phyloP scores from a whole-genome alignment of 805 yeast species.

The Naumovozyma baii region DNA sequence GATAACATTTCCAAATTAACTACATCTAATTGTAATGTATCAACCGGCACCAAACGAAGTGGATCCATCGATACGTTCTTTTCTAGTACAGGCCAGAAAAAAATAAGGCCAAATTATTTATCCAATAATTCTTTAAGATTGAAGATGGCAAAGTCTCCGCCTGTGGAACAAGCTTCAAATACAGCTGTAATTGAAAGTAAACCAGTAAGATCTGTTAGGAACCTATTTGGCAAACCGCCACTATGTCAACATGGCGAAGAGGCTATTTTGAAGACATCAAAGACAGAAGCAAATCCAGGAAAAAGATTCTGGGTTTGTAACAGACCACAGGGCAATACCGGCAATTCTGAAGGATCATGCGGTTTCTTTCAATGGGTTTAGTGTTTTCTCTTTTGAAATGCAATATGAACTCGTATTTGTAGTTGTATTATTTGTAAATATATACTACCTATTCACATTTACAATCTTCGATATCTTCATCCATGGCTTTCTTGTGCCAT shows the following conservation, averaged over 20 bases:
- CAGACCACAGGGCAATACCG: constrained; percentile 27
- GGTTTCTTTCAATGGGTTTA: constrained; percentile 46
- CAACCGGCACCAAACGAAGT: neutral
- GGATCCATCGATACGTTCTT: constrained; percentile 8
- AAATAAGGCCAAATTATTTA: neutral
- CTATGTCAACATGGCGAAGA: constrained; percentile 39
- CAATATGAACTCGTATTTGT: no score
- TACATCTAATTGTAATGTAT: neutral
- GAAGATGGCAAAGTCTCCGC: neutral
- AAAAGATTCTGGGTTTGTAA: constrained; percentile 48
- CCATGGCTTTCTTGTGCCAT: constrained; percentile 19
- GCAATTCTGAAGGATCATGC: constrained; percentile 34
- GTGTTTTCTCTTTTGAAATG: no score
- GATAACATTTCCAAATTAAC: no score
- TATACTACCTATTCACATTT: neutral
- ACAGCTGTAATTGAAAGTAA: neutral
- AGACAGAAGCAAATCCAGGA: constrained; percentile 37
- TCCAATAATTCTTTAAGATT: neutral
- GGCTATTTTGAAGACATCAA: constrained; percentile 40
- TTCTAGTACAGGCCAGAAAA: neutral
- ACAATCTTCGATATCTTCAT: constrained; percentile 11
- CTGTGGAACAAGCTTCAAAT: neutral
- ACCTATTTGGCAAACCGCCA: constrained; percentile 31
- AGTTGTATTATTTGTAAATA: neutral
- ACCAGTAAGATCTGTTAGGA: constrained; percentile 5